phyloP scores from a whole-genome alignment of 2,329 filamentous ascomycete genomes.

The Rhynchosporium secalis region DNA sequence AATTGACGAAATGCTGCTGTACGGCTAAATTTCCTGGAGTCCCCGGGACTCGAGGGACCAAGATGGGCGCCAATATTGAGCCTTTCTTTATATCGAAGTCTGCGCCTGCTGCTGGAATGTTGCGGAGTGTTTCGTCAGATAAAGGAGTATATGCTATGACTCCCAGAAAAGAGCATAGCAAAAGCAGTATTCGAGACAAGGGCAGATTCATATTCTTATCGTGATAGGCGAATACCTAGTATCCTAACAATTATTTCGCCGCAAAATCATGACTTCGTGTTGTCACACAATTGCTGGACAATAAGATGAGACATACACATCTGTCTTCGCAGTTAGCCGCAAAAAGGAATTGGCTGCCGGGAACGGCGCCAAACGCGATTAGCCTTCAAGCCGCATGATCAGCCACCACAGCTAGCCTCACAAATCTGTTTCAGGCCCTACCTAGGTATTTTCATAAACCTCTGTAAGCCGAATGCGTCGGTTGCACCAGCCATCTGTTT shows the following conservation, averaged over 20 bases:
- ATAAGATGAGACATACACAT: neutral
- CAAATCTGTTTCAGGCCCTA: too few species aligned
- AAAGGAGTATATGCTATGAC: conserved; percentile 47
- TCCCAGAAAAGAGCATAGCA: conserved; percentile 25
- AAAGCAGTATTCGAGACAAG: conserved; percentile 23
- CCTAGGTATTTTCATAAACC: too few species aligned
- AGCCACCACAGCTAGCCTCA: too few species aligned
- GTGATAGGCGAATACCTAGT: conserved; percentile 29
- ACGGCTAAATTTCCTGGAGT: conserved; percentile 72
- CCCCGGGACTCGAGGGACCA: conserved; percentile 85
- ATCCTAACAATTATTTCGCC: conserved; percentile 20
- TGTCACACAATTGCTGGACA: neutral
- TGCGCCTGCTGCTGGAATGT: conserved; percentile 68
- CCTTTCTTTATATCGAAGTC: conserved; percentile 80
- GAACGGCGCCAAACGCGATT: conserved; percentile 12
- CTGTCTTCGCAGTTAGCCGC: neutral
- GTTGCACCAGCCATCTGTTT: too few species aligned
- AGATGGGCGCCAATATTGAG: conserved; percentile 78
- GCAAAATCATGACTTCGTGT: conserved; percentile 32
- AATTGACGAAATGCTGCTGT: conserved; percentile 79
- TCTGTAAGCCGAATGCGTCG: too few species aligned
- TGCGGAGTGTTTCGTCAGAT: conserved; percentile 71
- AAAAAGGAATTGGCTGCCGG: neutral
- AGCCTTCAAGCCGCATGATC: neutral
- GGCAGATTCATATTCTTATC: conserved; percentile 26